phyloP scores from a whole-genome alignment of 768 basidiomycete genomes.

The Trametes cubensis region DNA sequence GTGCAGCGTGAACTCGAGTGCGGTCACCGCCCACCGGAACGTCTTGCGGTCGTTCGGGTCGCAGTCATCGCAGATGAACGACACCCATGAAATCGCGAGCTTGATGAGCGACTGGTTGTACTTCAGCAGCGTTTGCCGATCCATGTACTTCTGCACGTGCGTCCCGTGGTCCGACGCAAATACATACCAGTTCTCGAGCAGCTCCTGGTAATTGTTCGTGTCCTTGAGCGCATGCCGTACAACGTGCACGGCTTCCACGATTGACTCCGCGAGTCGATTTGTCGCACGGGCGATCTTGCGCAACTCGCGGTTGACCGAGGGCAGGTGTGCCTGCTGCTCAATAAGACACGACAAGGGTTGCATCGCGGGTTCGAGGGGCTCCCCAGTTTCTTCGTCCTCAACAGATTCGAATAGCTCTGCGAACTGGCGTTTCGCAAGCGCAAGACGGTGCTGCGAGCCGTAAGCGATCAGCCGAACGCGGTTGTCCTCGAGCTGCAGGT shows the following conservation, averaged over 20 bases:
- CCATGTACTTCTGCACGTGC: slow-evolving; percentile 88
- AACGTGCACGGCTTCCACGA: slow-evolving; percentile 88
- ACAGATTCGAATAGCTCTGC: slow-evolving; percentile 59
- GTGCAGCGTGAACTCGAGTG: slow-evolving; percentile 88
- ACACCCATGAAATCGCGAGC: slow-evolving; percentile 95
- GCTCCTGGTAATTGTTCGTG: slow-evolving; percentile 72
- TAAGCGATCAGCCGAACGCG: slow-evolving; percentile 93
- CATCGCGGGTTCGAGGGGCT: slow-evolving; percentile 46
- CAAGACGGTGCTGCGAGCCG: slow-evolving; percentile 77
- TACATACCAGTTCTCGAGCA: slow-evolving; percentile 90
- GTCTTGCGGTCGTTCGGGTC: slow-evolving; percentile 94
- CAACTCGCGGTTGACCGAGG: slow-evolving; percentile 85
- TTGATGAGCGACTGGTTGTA: slow-evolving; percentile 86
- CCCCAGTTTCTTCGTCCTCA: slow-evolving; percentile 60
- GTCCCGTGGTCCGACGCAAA: slow-evolving; percentile 97
- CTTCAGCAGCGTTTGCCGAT: slow-evolving; percentile 63
- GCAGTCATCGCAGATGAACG: slow-evolving; percentile 98
- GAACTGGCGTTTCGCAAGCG: slow-evolving; percentile 78
- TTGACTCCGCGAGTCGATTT: slow-evolving; percentile 87
- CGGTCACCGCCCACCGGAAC: slow-evolving; percentile 97
- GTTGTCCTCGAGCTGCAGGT: slow-evolving; percentile 74
- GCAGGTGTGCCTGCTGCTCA: slow-evolving; percentile 90
- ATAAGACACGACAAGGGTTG: slow-evolving; percentile 52
- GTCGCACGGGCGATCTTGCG: slow-evolving; percentile 89
- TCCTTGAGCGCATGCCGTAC: slow-evolving; percentile 70